Evolutionary conservation across 164 flowering plant genomes (phyloP).

Genomic region (Protea cynaroides): DNA sequence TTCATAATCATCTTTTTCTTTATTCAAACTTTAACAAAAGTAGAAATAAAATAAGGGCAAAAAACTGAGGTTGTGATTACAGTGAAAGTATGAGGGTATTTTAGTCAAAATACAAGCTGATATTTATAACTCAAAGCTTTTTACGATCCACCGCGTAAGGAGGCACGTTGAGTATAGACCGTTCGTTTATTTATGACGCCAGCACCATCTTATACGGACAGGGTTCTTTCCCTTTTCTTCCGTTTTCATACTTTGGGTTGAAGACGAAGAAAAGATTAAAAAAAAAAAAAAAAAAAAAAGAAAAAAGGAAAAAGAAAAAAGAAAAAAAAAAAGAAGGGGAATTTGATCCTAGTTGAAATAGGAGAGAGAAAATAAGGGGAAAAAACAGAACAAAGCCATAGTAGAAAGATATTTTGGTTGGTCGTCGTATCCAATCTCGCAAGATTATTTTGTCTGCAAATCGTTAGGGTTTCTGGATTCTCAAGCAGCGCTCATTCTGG

Average conservation of each 20-base stretch:
- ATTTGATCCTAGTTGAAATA: constrained; percentile 1
- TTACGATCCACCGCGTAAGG: constrained; percentile 2
- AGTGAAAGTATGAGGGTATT: neutral
- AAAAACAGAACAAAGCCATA: neutral
- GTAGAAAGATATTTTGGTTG: constrained; percentile 1
- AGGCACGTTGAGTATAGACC: neutral
- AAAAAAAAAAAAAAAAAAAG: too few species aligned
- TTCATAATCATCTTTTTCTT: too few species aligned
- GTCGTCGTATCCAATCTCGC: neutral
- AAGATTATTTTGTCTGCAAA: neutral
- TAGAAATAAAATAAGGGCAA: too few species aligned
- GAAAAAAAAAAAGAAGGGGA: neutral
- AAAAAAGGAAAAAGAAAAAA: too few species aligned
- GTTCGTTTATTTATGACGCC: constrained; percentile 1
- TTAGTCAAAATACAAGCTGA: neutral
- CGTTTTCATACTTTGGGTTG: neutral
- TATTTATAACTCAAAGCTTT: neutral
- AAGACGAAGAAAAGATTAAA: neutral
- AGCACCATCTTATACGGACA: neutral
- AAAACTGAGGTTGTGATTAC: too few species aligned
- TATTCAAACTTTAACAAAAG: too few species aligned
- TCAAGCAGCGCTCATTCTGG: neutral
- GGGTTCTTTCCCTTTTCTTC: neutral
- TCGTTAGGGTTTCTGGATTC: constrained; percentile 12
- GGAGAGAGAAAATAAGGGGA: neutral